A percentile compares a stretch with the other conserved stretches of the same genome.
These are phyloP conservation scores for Xylaria sp. DNA, from an alignment of 2,329 filamentous ascomycete genomes.

Conservation along the genomic window DNA sequence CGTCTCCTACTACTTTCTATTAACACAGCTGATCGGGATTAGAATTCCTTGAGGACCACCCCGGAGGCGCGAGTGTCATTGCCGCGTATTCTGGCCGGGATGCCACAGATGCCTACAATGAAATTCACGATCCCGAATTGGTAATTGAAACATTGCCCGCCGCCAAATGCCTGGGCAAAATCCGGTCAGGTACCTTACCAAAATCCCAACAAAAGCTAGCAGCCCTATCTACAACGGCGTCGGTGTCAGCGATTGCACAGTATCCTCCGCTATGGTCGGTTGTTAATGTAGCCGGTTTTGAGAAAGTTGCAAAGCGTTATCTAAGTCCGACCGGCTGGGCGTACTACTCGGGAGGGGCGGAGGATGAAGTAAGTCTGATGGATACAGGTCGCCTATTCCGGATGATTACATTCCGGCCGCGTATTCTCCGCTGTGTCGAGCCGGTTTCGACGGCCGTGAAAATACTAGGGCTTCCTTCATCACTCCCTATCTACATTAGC, in stretches of 20 bases:
- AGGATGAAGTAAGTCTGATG: constrained; percentile 56
- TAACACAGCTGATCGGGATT: neutral
- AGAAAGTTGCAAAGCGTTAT: constrained; percentile 51
- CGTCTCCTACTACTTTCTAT: neutral
- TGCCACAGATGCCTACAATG: constrained; percentile 58
- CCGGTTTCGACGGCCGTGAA: constrained; percentile 47
- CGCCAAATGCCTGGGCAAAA: constrained; percentile 53
- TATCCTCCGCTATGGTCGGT: constrained; percentile 51
- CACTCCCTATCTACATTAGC: constrained; percentile 55
- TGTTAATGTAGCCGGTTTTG: constrained; percentile 57
- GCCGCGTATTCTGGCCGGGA: constrained; percentile 57
- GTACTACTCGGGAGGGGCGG: constrained; percentile 60
- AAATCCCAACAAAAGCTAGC: neutral
- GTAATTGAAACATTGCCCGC: constrained; percentile 49
- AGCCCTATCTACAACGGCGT: neutral
- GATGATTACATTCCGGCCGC: constrained; percentile 58
- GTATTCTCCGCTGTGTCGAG: constrained; percentile 54
- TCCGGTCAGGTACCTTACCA: constrained; percentile 46
- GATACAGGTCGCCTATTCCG: constrained; percentile 55
- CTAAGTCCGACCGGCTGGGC: constrained; percentile 57
- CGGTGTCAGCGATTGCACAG: neutral
- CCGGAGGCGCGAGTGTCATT: constrained; percentile 51
- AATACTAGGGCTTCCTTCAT: constrained; percentile 50
- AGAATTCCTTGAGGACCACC: constrained; percentile 59
- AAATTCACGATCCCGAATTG: constrained; percentile 54